These are phyloP conservation scores for Aspergillus caelatus DNA, from an alignment of 2,329 filamentous ascomycete species.

Conservation along the genomic window DNA sequence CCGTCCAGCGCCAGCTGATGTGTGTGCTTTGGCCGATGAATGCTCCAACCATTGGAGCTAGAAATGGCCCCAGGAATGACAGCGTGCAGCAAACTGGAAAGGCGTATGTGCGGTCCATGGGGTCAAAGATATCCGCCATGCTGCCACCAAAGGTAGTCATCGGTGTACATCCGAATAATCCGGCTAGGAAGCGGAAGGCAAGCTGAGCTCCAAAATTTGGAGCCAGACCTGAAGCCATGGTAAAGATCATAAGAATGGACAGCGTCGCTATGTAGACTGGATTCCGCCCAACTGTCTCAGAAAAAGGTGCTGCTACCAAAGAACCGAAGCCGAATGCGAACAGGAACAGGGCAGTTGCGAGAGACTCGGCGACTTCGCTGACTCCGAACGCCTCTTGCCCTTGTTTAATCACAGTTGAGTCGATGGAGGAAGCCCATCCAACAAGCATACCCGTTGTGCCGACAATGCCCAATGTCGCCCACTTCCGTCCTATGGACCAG, in stretches of 20 bases:
- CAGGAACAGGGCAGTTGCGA: slow-evolving; percentile 45
- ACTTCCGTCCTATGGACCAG: slow-evolving; percentile 40
- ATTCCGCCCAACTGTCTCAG: slow-evolving; percentile 52
- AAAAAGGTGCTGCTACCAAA: slow-evolving; percentile 51
- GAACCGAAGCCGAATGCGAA: slow-evolving; percentile 53
- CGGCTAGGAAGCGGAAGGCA: slow-evolving; percentile 53
- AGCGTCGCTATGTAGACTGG: slow-evolving; percentile 52
- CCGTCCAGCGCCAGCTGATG: slow-evolving; percentile 52
- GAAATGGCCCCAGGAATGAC: slow-evolving; percentile 38
- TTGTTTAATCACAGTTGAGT: slow-evolving; percentile 31
- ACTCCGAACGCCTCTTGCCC: slow-evolving; percentile 43
- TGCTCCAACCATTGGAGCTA: slow-evolving; percentile 49
- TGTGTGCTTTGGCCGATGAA: slow-evolving; percentile 44
- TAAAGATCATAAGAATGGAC: slow-evolving; percentile 52
- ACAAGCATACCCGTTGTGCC: slow-evolving; percentile 51
- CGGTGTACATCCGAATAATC: slow-evolving; percentile 50
- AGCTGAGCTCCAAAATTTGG: slow-evolving; percentile 52
- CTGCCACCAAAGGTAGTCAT: slow-evolving; percentile 48
- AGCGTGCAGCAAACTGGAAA: slow-evolving; percentile 55
- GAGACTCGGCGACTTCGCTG: slow-evolving; percentile 46
- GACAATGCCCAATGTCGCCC: slow-evolving; percentile 37
- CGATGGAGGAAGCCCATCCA: slow-evolving; percentile 54
- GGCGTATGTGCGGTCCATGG: slow-evolving; percentile 50
- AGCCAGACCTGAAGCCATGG: slow-evolving; percentile 52
- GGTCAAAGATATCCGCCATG: slow-evolving; percentile 50